Conservation (phyloP, 805 yeast genomes). For the Spathaspora arborariae region DNA sequence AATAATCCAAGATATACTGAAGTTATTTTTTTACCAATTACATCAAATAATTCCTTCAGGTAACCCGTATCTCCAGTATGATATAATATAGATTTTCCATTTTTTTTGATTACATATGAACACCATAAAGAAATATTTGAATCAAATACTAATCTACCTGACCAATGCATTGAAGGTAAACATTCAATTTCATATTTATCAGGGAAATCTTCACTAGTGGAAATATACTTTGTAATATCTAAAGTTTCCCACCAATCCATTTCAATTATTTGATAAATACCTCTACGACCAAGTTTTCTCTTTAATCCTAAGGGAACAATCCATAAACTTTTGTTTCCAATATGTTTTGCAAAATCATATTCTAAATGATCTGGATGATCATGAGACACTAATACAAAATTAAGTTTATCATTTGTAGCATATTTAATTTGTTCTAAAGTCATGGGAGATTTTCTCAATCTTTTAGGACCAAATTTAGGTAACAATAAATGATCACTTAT, state of each 20-base stretch:
- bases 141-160: slow-evolving; percentile 79
- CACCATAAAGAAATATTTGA: slow-evolving; percentile 86
- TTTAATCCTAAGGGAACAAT: slow-evolving; percentile 82
- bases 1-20: slow-evolving; percentile 57
- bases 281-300: slow-evolving; percentile 52
- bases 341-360: slow-evolving; percentile 45
- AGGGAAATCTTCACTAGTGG: slow-evolving; percentile 27
- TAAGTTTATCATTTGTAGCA: slow-evolving; percentile 53
- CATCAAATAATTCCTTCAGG: slow-evolving; percentile 62
- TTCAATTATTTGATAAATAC: slow-evolving; percentile 63
- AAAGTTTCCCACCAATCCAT: slow-evolving; percentile 87
- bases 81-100: slow-evolving; percentile 69
- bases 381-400: slow-evolving; percentile 79
- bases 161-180: slow-evolving; percentile 97
- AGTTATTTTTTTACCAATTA: slow-evolving; percentile 65
- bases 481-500: slow-evolving; percentile 63
- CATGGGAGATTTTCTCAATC: slow-evolving; percentile 80
- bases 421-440: slow-evolving; percentile 47
- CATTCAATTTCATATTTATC: slow-evolving; percentile 77
- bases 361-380: slow-evolving; percentile 97
- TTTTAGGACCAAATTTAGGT: slow-evolving; percentile 70
- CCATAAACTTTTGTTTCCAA: slow-evolving; percentile 68
- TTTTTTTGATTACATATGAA: slow-evolving; percentile 66
- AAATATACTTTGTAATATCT: slow-evolving; percentile 35
- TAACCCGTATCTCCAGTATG: slow-evolving; percentile 98